These are phyloP conservation scores for Tuctoria greenei DNA, from an alignment of 176 grass and related monocot species.

Conservation along the genomic window DNA sequence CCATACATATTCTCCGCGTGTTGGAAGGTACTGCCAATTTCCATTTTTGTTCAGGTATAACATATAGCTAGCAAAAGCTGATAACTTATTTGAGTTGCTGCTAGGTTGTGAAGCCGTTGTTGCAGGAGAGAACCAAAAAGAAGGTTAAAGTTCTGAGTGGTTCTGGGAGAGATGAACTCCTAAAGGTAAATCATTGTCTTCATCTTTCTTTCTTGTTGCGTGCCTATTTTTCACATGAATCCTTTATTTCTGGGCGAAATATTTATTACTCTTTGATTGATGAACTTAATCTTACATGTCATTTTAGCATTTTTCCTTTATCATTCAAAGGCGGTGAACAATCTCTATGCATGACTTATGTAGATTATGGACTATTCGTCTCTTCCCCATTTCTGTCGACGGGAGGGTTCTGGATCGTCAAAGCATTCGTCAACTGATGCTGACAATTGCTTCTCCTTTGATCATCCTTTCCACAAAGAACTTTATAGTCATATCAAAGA, in stretches of 20 bases:
- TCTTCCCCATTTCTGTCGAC: conserved; percentile 88
- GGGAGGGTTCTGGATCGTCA: conserved; percentile 59
- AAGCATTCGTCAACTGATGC: conserved; percentile 40
- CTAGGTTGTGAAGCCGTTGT: conserved; percentile 92
- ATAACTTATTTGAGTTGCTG: conserved; percentile 30
- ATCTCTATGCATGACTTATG: conserved; percentile 5
- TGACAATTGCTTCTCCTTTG: conserved; percentile 58
- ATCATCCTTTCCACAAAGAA: conserved; percentile 91
- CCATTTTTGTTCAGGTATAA: not conserved
- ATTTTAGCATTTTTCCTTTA: not conserved
- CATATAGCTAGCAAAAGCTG: not conserved
- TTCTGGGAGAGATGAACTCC: conserved; percentile 81
- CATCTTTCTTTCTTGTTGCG: not conserved
- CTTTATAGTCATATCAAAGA: conserved; percentile 63
- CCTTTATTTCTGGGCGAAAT: not conserved
- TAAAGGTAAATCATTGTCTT: conserved; percentile 46
- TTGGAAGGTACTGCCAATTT: conserved; percentile 70
- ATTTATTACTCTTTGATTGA: not conserved
- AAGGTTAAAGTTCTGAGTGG: conserved; percentile 86
- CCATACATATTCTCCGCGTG: conserved; percentile 94
- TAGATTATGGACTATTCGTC: conserved; percentile 85
- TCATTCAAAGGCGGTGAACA: not conserved
- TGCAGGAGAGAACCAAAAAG: conserved; percentile 95
- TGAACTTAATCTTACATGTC: not conserved
- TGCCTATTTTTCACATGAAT: not conserved